Base-by-base conservation (phyloP, 2,329 filamentous ascomycete genomes). In the Verticillium alfalfae region DNA sequence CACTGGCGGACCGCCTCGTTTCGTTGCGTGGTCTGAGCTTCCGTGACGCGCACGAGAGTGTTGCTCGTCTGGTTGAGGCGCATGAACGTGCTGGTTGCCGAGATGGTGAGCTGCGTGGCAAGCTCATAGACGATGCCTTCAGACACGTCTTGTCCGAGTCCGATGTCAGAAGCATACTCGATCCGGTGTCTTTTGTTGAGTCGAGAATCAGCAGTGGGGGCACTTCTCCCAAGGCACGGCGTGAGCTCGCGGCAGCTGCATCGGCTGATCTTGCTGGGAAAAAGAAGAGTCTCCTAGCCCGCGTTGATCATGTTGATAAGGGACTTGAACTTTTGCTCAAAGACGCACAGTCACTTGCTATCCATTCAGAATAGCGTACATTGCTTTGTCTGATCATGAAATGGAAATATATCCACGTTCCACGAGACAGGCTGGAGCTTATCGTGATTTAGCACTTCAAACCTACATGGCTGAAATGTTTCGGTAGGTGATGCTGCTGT, bases 41-140 rank as follows among this genome's bases (percentile, higher is more conserved):
- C 15, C 60, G 62, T 8, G 59, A 64, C n/a, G 60, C 62, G 10
- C 61, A 64, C 56, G 60, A 59, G 13, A 59, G 58, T 9, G 62
- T 64, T 5, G 61, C 58, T 5, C 62, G 55, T 13, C 49, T 64
- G 5, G 62, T 64, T 3, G 56, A 34, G 34, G 34, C 56, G 18
- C 56, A 57, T 22, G 56, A 57, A n/a, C 34, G 34, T 12, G 56
- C 56, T 3, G 56, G 56, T 7, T 15, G 15, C 5, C 54, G 22
- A 22, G 22, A 15, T 36, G 56, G 18, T n/a, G 56, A 57, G 56
- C 56, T 57, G 18, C 56, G 56, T 8, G 34, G 15, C 5, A 16
- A 57, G 36, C 56, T 57, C 56, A 38, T 57, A 10, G 36, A 39
- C 34, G 22, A 57, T n/a, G 34, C 56, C 10, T 22, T 57, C 16